Base-by-base conservation (phyloP, 768 basidiomycete species). In the Boletales sp. region DNA sequence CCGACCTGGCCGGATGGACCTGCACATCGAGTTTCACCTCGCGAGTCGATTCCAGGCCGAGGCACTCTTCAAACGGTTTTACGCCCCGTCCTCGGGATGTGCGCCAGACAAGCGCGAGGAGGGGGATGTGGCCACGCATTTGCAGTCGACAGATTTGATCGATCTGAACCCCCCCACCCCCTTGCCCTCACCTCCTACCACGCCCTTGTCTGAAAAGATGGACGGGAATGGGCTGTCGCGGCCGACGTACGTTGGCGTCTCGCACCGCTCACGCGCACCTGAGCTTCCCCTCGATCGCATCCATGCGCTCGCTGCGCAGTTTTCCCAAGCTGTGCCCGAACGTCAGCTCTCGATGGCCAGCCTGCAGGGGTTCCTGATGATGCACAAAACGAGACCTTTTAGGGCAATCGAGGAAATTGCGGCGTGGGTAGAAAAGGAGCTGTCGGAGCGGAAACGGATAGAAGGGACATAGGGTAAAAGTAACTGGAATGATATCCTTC, bases 1-100 rank as follows among this genome's bases (percentile, higher is more conserved):
- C 58, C 81, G 89, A 38, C 84, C 88, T 1, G 89, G 90, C 21
- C 82, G 89, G 12, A 84, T 91, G 81, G 88, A 91, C 61, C 61
- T 90, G 17, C 85, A 88, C 56, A 70, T 91, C 50, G 83, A 89
- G 61, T 90, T 90, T 69, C 79, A 79, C 59, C 74, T 82, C n/a
- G 84, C 89, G 13, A 87, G 83, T 61, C 75, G 70, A 50, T 81
- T 76, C 67, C 88, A 90, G 56, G 83, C 82, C 3, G 66, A 67
- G 32, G 80, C 83, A 58, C 70, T 91, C 8, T 91, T 82, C 66
- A 76, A 70, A 30, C 73, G 77, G 48, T 91, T 91, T 70, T 91
- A 83, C 61, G 69, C 81, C 14, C 81, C 82, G 8, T 30, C 55
- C 8, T 35, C n/a, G 34, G 12, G 2, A 18, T 21, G 43, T 51